These are phyloP conservation scores for Thelephora ganbajun DNA, from an alignment of 768 basidiomycete species.

Conservation along the genomic window DNA sequence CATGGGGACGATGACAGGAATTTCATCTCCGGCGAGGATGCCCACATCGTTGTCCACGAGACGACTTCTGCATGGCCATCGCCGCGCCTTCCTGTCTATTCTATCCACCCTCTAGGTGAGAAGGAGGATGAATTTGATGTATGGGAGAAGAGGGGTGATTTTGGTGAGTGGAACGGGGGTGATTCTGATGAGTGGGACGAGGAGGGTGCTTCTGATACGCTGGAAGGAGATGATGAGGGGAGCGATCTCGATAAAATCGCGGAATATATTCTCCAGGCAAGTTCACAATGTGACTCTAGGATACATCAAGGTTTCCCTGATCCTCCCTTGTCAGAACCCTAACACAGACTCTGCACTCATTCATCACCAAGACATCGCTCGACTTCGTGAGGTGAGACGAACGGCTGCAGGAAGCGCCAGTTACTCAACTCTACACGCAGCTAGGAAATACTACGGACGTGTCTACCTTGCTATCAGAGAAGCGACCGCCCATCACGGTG, in stretches of 20 bases:
- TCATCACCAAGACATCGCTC: neutral
- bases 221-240: too few species aligned
- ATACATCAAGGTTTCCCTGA: neutral
- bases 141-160: too few species aligned
- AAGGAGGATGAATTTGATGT: too few species aligned
- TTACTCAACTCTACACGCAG: too few species aligned
- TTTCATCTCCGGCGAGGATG: conserved; percentile 1
- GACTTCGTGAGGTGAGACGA: too few species aligned
- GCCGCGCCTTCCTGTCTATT: neutral
- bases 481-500: too few species aligned
- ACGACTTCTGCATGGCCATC: neutral
- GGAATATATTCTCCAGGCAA: neutral
- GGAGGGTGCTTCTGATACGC: too few species aligned
- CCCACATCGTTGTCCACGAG: neutral
- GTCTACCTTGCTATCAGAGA: too few species aligned
- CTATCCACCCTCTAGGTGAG: neutral
- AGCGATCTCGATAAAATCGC: neutral
- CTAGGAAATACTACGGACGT: too few species aligned
- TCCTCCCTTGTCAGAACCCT: neutral
- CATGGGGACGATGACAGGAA: neutral
- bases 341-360: neutral
- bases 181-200: too few species aligned
- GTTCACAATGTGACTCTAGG: neutral
- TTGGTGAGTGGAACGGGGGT: too few species aligned
- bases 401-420: too few species aligned